Percentiles rank a stretch among this genome's conserved stretches.
Conservation (phyloP, 371 early-diverging fungal species). For the Amoeboaphelidium protococcarum region DNA sequence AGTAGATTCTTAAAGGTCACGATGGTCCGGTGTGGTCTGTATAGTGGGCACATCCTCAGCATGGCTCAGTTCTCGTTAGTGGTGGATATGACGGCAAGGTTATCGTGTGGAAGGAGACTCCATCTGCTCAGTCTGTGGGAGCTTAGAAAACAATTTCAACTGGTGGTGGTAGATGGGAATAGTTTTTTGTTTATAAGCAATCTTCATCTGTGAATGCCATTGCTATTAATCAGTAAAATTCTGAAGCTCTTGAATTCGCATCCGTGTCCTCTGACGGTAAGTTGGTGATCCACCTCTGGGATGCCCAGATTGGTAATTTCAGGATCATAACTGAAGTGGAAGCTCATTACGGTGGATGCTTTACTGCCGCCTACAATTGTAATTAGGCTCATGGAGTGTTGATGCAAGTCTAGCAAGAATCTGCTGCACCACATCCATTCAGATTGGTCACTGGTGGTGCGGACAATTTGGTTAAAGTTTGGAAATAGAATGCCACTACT, state of each 20-base stretch:
- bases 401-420: constrained; percentile 18
- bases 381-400: too few relatives aligned
- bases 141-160: constrained; percentile 25
- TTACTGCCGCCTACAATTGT: neutral
- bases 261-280: constrained; percentile 55
- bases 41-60: constrained; percentile 96
- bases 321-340: constrained; percentile 24
- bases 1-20: constrained; percentile 45
- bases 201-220: neutral
- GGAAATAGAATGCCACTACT: constrained; percentile 46
- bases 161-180: too few relatives aligned
- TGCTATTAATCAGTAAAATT: constrained; percentile 77
- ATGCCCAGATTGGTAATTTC: constrained; percentile 70
- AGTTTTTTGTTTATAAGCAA: neutral
- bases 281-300: constrained; percentile 89
- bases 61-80: constrained; percentile 75
- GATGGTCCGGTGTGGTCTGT: constrained; percentile 98
- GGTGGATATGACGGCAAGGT: constrained; percentile 87
- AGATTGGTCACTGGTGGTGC: constrained; percentile 65
- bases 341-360: neutral
- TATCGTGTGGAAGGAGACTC: constrained; percentile 63
- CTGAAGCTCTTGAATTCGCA: constrained; percentile 95
- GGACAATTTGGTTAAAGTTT: constrained; percentile 82
- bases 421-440: constrained; percentile 40
- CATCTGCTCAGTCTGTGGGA: constrained; percentile 52